Conservation (phyloP, 176 grass and related monocot species). For the Carex parvula region DNA sequence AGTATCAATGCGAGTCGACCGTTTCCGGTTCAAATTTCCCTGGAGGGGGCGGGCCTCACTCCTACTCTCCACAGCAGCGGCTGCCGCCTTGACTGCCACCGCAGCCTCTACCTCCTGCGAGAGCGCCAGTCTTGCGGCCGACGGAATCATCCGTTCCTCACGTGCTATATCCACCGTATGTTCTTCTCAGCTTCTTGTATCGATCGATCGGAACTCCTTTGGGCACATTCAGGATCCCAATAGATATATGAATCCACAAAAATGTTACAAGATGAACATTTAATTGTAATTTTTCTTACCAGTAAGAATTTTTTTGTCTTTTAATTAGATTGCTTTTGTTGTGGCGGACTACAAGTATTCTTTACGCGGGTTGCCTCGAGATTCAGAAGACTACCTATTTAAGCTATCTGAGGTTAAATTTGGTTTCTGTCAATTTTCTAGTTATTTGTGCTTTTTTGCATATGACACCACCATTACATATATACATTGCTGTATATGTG, state of each 20-base stretch:
- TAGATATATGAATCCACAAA: not conserved
- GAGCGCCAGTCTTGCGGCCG: slow-evolving; percentile 26
- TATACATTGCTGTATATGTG: not conserved
- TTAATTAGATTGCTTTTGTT: slow-evolving; percentile 59
- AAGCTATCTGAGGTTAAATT: slow-evolving; percentile 67
- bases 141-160: slow-evolving; percentile 67
- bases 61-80: slow-evolving; percentile 33
- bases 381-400: slow-evolving; percentile 44
- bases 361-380: slow-evolving; percentile 37
- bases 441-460: not conserved
- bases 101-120: slow-evolving; percentile 20
- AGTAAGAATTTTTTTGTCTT: not conserved
- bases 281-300: not conserved
- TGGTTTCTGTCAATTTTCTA: not conserved
- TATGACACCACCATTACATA: not conserved
- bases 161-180: slow-evolving; percentile 66
- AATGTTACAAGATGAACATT: not conserved
- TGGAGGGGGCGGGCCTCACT: slow-evolving; percentile 14
- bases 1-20: slow-evolving; percentile 15
- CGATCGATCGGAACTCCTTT: not conserved
- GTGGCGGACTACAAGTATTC: slow-evolving; percentile 80
- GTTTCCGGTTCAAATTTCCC: slow-evolving; percentile 20
- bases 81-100: slow-evolving; percentile 24
- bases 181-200: not conserved
- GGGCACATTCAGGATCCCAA: not conserved